Base-by-base conservation (phyloP, 768 basidiomycete species). In the Pleurotus djamor region DNA sequence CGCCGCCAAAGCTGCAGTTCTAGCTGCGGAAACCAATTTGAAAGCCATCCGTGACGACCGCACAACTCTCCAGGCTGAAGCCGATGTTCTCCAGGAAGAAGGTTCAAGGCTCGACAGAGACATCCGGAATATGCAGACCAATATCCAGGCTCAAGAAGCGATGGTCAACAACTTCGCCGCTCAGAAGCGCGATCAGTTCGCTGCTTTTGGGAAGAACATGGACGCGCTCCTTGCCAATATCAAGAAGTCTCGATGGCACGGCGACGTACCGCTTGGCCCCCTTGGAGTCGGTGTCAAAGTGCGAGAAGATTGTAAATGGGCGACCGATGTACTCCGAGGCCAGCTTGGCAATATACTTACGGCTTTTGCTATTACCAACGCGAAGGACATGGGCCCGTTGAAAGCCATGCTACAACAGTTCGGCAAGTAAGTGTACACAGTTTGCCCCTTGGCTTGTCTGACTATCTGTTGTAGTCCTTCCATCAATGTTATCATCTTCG, bases 261-360 rank as follows among this genome's bases (percentile, higher is more conserved):
- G 92, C 3, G 79, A 85, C 48, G 67, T 66, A 16, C 91, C 91
- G 0, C 70, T 92, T 36, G 92, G 92, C 0, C 96, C 96, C 0
- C 75, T 98, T 28, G 96, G 96, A 0, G 61, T 82, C 51, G 81
- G 84, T 68, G 86, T 98, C 66, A 89, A 86, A 65, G 82, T 93
- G 38, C 83, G 78, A 64, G 90, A 96, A 51, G 74, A 78, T 2
- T 66, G 75, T 60, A 73, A 66, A 35, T 98, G 91, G 84, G 86
- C 84, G 0, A 44, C 10, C 38, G 74, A 74, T 0, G 64, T 92
- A n/a, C 71, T 98, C 64, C 76, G 88, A 61, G 71, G 71, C 52
- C 82, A 88, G 63, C 74, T 99, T 4, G 83, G 81, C 4, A 34
- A 50, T 3, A 67, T 77, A 16, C 77, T 98, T 74, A 82, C 76